These are phyloP conservation scores for Sporobolomyces roseus DNA, from an alignment of 768 basidiomycete species.

Conservation along the genomic window DNA sequence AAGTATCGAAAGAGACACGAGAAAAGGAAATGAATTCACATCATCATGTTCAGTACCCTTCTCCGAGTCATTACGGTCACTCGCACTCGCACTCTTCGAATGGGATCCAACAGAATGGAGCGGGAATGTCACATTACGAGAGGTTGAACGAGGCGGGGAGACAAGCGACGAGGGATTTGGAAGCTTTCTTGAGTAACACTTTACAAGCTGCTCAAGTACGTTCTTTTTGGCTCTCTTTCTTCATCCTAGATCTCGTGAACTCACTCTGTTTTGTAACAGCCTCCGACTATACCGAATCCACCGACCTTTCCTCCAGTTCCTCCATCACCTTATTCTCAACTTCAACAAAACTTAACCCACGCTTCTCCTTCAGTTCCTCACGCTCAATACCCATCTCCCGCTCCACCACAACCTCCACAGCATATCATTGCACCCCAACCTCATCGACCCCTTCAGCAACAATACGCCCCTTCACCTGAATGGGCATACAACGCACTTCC, in stretches of 20 bases:
- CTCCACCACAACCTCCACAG: too few species aligned
- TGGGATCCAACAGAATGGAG: too few species aligned
- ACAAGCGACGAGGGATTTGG: conserved; percentile 27
- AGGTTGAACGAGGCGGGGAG: conserved; percentile 12
- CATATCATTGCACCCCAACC: conserved; percentile 13
- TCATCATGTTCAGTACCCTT: neutral
- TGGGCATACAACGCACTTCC: conserved; percentile 17
- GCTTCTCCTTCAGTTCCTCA: neutral
- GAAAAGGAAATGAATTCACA: neutral
- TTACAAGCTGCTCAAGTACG: conserved; percentile 25
- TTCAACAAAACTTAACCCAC: conserved; percentile 9
- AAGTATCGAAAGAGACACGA: too few species aligned
- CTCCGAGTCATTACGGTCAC: too few species aligned
- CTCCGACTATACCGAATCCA: neutral
- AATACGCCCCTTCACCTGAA: conserved; percentile 20
- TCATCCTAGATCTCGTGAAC: neutral
- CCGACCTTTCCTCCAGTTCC: conserved; percentile 6
- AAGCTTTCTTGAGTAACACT: conserved; percentile 32
- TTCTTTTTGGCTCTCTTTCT: neutral
- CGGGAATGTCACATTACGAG: neutral
- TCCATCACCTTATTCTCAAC: neutral
- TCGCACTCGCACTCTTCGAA: too few species aligned
- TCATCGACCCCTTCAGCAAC: conserved; percentile 20
- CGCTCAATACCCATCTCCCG: too few species aligned
- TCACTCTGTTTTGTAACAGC: neutral